Evolutionary conservation across 225 moss, liverwort and hornwort species (phyloP).

Genomic region (Lunularia cruciata): DNA sequence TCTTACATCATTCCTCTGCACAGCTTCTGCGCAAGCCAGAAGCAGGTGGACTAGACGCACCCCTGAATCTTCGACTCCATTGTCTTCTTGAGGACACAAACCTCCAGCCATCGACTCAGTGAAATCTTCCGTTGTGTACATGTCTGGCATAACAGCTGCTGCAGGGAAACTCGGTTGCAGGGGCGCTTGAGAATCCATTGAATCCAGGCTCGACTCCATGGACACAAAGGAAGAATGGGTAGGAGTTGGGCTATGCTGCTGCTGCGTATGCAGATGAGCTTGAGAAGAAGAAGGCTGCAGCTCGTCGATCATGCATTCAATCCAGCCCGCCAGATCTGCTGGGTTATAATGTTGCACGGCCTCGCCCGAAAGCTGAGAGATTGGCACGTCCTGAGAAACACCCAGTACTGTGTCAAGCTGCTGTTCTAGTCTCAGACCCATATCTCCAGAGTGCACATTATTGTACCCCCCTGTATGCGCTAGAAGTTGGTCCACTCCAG

Average conservation of each 20-base stretch:
- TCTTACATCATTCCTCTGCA: constrained; percentile 52
- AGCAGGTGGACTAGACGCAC: constrained; percentile 65
- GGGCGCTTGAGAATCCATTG: constrained; percentile 23
- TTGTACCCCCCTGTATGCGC: constrained; percentile 1
- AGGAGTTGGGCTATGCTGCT: constrained; percentile 36
- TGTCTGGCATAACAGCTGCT: constrained; percentile 3
- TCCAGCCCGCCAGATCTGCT: constrained; percentile 58
- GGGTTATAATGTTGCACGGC: constrained; percentile 14
- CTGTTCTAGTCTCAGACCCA: constrained; percentile 9
- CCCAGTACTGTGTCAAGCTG: constrained; percentile 12
- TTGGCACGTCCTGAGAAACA: constrained; percentile 9
- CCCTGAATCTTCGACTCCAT: constrained; percentile 55
- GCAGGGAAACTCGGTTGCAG: neutral
- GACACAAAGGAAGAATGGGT: constrained; percentile 29
- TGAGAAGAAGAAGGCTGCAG: constrained; percentile 41
- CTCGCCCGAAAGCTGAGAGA: neutral
- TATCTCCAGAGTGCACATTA: constrained; percentile 7
- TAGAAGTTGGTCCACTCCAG: constrained; percentile 3
- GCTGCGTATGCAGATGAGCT: constrained; percentile 26
- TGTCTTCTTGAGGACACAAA: constrained; percentile 6
- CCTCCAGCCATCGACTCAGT: constrained; percentile 13
- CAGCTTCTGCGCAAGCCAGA: constrained; percentile 65
- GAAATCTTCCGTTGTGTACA: constrained; percentile 1
- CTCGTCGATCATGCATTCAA: constrained; percentile 83
- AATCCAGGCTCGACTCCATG: constrained; percentile 54